These are phyloP conservation scores for Xanthoconium purpureum DNA, from an alignment of 768 basidiomycete genomes.

Conservation along the genomic window DNA sequence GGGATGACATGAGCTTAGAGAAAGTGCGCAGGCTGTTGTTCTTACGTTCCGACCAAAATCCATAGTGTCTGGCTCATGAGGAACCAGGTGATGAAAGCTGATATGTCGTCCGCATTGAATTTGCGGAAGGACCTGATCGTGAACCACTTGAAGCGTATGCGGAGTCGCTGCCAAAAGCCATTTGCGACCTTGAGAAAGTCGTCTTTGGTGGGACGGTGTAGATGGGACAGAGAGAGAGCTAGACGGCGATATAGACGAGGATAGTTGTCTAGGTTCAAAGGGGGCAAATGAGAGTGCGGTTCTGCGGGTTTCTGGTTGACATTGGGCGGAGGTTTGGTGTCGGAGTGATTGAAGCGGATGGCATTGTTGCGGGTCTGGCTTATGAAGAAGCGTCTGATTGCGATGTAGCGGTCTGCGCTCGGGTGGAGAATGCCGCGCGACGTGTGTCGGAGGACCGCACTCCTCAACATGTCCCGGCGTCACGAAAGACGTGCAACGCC, in stretches of 20 bases:
- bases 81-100: slow-evolving; percentile 94
- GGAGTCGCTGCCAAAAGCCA: slow-evolving; percentile 85
- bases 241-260: slow-evolving; percentile 79
- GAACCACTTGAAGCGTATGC: slow-evolving; percentile 96
- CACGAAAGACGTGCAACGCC: not conserved
- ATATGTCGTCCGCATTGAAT: slow-evolving; percentile 96
- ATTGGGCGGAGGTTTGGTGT: slow-evolving; percentile 2
- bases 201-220: slow-evolving; percentile 79
- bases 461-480: slow-evolving; percentile 16
- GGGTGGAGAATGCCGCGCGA: slow-evolving; percentile 25
- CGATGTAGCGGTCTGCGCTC: slow-evolving; percentile 53
- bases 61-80: slow-evolving; percentile 93
- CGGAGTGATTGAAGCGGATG: slow-evolving; percentile 17
- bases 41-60: slow-evolving; percentile 81
- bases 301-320: slow-evolving; percentile 9
- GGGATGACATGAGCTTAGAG: slow-evolving; percentile 1
- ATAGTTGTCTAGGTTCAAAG: slow-evolving; percentile 61
- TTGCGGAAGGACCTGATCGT: slow-evolving; percentile 91
- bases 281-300: slow-evolving; percentile 18
- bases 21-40: not conserved
- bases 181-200: slow-evolving; percentile 84
- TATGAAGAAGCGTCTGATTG: slow-evolving; percentile 59
- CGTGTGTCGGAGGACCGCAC: slow-evolving; percentile 23
- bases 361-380: slow-evolving; percentile 8
- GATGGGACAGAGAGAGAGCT: slow-evolving; percentile 72